Conservation (phyloP, 306 rosid genomes). For the Ammopiptanthus mongolicus region DNA sequence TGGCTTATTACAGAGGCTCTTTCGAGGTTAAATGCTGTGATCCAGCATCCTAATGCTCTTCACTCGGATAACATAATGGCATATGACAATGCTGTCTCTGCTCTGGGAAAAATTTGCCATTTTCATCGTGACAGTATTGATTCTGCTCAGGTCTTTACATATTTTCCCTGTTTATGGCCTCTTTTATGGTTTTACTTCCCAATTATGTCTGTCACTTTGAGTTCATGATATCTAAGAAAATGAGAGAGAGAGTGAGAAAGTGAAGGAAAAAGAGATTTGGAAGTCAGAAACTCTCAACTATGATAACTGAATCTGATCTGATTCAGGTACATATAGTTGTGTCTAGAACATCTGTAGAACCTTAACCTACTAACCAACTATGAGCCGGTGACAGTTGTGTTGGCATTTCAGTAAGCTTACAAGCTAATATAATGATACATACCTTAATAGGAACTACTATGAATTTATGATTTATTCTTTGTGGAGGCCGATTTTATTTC, state of each 20-base stretch:
- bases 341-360: too few species aligned
- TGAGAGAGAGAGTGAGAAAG: neutral
- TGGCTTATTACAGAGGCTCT: constrained; percentile 79
- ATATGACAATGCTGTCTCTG: constrained; percentile 98
- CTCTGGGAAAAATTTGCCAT: constrained; percentile 84
- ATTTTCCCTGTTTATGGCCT: neutral
- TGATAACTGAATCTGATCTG: too few species aligned
- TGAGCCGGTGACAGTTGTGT: too few species aligned
- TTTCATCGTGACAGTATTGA: constrained; percentile 88
- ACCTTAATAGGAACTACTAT: neutral
- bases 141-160: constrained; percentile 69
- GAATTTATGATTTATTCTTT: neutral
- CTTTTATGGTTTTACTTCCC: neutral
- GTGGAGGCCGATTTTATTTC: neutral
- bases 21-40: constrained; percentile 80
- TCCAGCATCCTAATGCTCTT: constrained; percentile 82
- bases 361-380: too few species aligned
- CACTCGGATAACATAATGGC: constrained; percentile 86
- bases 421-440: too few species aligned
- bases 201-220: neutral
- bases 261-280: neutral
- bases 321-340: too few species aligned
- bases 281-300: neutral
- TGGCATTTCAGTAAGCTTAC: too few species aligned
- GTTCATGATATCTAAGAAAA: neutral